These are phyloP conservation scores for Ogataea ganodermae DNA, from an alignment of 805 yeast species.

Conservation along the genomic window DNA sequence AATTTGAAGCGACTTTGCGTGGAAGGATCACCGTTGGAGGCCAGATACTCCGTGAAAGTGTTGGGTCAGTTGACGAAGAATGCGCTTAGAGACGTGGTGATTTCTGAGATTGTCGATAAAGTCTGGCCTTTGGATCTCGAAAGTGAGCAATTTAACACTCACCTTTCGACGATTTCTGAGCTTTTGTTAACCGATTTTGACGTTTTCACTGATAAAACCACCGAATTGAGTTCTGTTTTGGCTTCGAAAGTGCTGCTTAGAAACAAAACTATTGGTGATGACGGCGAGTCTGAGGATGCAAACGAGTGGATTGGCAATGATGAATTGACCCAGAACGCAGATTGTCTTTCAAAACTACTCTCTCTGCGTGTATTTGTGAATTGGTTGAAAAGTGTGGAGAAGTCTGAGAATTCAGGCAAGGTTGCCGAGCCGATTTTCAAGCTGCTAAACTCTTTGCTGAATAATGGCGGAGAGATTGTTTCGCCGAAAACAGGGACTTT, in stretches of 20 bases:
- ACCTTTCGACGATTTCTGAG: conserved; percentile 61
- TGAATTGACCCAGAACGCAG: conserved; percentile 14
- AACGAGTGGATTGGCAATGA: conserved; percentile 32
- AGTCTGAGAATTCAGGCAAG: conserved; percentile 41
- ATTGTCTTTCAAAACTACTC: conserved; percentile 32
- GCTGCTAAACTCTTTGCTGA: conserved; percentile 63
- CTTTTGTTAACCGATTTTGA: conserved; percentile 51
- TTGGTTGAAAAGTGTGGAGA: conserved; percentile 42
- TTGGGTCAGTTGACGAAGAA: conserved; percentile 46
- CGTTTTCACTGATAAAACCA: conserved; percentile 49
- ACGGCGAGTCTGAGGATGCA: conserved; percentile 47
- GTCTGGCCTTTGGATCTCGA: conserved; percentile 54
- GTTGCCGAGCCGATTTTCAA: conserved; percentile 66
- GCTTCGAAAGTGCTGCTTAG: conserved; percentile 62
- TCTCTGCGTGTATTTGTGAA: conserved; percentile 61
- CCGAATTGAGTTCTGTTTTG: conserved; percentile 58
- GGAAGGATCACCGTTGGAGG: conserved; percentile 58
- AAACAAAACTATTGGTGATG: conserved; percentile 46
- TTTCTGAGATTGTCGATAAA: conserved; percentile 40
- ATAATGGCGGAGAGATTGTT: conserved; percentile 78
- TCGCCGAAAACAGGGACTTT: conserved; percentile 41
- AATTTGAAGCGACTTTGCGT: conserved; percentile 48
- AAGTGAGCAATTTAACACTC: conserved; percentile 48
- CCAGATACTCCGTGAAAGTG: conserved; percentile 64
- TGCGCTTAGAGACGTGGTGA: conserved; percentile 38